Conservation (phyloP, 768 basidiomycete genomes). For the Lentinula raphanica region DNA sequence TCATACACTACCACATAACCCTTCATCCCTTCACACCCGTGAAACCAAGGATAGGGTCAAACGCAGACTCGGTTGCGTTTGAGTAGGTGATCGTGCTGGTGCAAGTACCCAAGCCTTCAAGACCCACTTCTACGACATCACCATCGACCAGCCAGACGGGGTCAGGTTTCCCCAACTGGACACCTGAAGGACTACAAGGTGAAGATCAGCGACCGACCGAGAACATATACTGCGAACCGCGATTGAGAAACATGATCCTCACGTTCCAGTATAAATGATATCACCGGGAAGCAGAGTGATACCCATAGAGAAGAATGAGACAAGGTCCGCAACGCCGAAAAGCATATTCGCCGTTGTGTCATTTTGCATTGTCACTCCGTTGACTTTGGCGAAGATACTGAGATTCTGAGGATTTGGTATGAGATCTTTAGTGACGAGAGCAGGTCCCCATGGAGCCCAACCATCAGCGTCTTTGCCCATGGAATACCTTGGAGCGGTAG, state of each 20-base stretch:
- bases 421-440: constrained; percentile 31
- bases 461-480: constrained; percentile 41
- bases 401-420: constrained; percentile 34
- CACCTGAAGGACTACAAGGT: constrained; percentile 26
- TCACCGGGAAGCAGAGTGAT: constrained; percentile 37
- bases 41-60: constrained; percentile 4
- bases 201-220: background rate
- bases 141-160: constrained; percentile 32
- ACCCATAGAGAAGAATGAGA: constrained; percentile 41
- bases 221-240: no score
- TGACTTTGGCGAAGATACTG: constrained; percentile 38
- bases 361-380: constrained; percentile 33
- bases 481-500: background rate
- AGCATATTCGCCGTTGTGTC: constrained; percentile 38
- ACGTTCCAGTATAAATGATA: constrained; percentile 41
- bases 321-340: constrained; percentile 33
- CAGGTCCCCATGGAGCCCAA: constrained; percentile 38
- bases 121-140: constrained; percentile 33
- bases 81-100: constrained; percentile 19
- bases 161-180: constrained; percentile 27
- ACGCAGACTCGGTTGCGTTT: background rate
- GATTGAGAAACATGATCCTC: constrained; percentile 12
- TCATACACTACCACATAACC: background rate
- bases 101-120: constrained; percentile 34
- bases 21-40: background rate